Evolutionary conservation across 495 filamentous ascomycete species (phyloP).

Genomic region (Aspergillus sclerotioniger): DNA sequence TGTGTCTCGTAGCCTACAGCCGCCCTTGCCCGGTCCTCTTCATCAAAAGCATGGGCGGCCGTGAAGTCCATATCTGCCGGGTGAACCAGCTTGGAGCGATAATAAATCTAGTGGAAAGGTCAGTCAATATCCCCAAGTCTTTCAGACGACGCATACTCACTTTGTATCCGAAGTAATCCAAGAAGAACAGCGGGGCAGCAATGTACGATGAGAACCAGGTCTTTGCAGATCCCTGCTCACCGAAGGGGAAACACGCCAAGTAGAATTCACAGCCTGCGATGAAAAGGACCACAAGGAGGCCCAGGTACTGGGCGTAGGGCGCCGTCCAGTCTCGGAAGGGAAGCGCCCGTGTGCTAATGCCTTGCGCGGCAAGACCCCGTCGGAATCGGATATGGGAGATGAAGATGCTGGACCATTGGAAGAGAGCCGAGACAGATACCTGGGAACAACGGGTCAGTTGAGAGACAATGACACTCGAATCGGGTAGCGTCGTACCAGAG

Average conservation of each 20-base stretch:
- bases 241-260: slow-evolving; percentile 38
- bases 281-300: slow-evolving; percentile 56
- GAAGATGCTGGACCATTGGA: slow-evolving; percentile 54
- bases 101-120: slow-evolving; percentile 15
- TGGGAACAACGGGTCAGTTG: neutral
- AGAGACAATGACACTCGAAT: neutral
- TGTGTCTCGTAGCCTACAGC: neutral
- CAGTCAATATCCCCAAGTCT: neutral
- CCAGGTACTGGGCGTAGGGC: slow-evolving; percentile 59
- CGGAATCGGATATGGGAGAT: slow-evolving; percentile 66
- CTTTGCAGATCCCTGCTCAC: slow-evolving; percentile 27
- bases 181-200: slow-evolving; percentile 28
- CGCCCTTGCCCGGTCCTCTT: slow-evolving; percentile 19
- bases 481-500: slow-evolving; percentile 18
- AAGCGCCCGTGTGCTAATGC: slow-evolving; percentile 45
- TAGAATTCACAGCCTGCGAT: slow-evolving; percentile 60
- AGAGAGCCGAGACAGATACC: slow-evolving; percentile 30
- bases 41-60: slow-evolving; percentile 25
- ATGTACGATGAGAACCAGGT: slow-evolving; percentile 32
- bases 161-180: slow-evolving; percentile 31
- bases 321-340: slow-evolving; percentile 58
- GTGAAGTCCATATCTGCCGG: slow-evolving; percentile 27
- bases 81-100: slow-evolving; percentile 27
- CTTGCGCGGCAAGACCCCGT: slow-evolving; percentile 52
- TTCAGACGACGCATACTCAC: slow-evolving; percentile 1